Evolutionary conservation across 768 basidiomycete genomes (phyloP).

Genomic region (Rhodotorula taiwanensis): DNA sequence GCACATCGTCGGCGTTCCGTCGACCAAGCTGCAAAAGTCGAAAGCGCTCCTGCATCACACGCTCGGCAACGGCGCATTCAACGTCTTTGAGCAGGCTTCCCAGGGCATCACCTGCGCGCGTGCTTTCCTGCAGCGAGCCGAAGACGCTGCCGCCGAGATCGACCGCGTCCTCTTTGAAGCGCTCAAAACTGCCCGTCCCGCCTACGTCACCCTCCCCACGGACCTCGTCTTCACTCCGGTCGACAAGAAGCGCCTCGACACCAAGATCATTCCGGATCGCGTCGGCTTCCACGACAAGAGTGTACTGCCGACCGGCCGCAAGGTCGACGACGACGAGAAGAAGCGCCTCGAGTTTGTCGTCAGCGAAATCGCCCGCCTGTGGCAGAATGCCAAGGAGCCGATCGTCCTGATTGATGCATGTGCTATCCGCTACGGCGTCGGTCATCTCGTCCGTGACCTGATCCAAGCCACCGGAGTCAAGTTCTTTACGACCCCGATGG

Average conservation of each 20-base stretch:
- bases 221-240: constrained; percentile 59
- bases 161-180: constrained; percentile 64
- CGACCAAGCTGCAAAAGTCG: constrained; percentile 61
- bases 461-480: constrained; percentile 57
- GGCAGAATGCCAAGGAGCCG: constrained; percentile 58
- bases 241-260: constrained; percentile 22
- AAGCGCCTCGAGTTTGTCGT: constrained; percentile 61
- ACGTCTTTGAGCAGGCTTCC: constrained; percentile 69
- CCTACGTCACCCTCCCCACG: constrained; percentile 78
- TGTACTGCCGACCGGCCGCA: constrained; percentile 26
- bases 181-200: constrained; percentile 59
- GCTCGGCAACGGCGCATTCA: constrained; percentile 67
- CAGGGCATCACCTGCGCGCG: constrained; percentile 68
- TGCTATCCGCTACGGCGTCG: constrained; percentile 62
- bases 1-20: constrained; percentile 78
- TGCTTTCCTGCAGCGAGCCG: constrained; percentile 54
- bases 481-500: constrained; percentile 44
- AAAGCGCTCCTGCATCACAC: constrained; percentile 80
- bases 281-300: constrained; percentile 10
- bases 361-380: constrained; percentile 60
- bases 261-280: constrained; percentile 10
- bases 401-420: constrained; percentile 71
- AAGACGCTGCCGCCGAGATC: constrained; percentile 60
- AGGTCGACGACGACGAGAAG: constrained; percentile 13
- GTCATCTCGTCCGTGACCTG: constrained; percentile 59